Evolutionary conservation across 1,284 basidiomycete genomes (phyloP).

Genomic region (Sanghuangporus weigelae): DNA sequence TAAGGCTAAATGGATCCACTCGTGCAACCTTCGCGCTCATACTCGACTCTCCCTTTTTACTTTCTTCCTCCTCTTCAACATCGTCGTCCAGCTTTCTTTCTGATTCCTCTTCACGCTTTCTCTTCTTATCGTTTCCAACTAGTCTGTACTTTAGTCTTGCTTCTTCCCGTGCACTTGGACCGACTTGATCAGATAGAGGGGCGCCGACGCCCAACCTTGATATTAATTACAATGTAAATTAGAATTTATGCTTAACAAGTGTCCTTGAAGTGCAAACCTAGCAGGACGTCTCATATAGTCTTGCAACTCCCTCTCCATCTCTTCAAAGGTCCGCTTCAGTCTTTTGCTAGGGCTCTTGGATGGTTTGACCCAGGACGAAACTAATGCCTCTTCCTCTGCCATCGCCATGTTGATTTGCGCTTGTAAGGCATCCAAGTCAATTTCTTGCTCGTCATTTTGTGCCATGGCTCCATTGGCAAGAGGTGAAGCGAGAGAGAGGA

Average conservation of each 20-base stretch:
- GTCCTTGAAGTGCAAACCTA: conserved; percentile 39
- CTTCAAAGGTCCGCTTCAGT: conserved; percentile 22
- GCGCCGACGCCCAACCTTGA: conserved; percentile 67
- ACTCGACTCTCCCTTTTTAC: conserved; percentile 6
- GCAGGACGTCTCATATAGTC: conserved; percentile 62
- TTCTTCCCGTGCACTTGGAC: conserved; percentile 35
- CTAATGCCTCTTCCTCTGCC: conserved; percentile 63
- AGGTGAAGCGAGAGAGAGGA: neutral
- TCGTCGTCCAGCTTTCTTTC: conserved; percentile 28
- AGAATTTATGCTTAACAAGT: neutral
- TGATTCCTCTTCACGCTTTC: conserved; percentile 24
- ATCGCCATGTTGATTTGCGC: conserved; percentile 75
- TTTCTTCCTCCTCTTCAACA: conserved; percentile 27
- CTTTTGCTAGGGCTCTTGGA: conserved; percentile 28
- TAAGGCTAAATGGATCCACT: conserved; percentile 14
- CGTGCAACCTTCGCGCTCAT: conserved; percentile 12
- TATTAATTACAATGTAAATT: neutral
- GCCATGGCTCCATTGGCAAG: conserved; percentile 2
- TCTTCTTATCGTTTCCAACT: conserved; percentile 43
- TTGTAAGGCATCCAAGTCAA: conserved; percentile 62
- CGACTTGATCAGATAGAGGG: conserved; percentile 42
- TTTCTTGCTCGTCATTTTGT: conserved; percentile 34
- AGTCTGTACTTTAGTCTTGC: conserved; percentile 54
- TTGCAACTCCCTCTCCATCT: conserved; percentile 48
- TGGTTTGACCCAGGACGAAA: conserved; percentile 68